These are phyloP conservation scores for Echites panduratus DNA, from an alignment of 257 asterid genomes.

Conservation along the genomic window DNA sequence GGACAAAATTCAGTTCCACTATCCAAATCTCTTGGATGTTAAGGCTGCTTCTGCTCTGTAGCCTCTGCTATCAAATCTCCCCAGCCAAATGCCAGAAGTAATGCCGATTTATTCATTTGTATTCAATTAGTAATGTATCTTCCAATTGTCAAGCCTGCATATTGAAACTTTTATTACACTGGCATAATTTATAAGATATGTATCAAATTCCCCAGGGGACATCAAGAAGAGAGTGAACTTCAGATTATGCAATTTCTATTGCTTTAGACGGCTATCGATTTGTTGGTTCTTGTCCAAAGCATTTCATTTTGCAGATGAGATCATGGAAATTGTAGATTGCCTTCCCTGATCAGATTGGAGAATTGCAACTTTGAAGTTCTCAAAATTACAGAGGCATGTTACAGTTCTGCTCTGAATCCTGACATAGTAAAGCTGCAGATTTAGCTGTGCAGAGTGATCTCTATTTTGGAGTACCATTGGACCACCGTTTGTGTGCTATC, in stretches of 20 bases:
- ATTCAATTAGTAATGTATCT: not conserved
- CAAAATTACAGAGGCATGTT: too few species aligned
- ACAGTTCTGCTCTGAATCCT: not conserved
- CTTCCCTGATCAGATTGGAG: not conserved
- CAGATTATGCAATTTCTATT: not conserved
- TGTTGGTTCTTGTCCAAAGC: not conserved
- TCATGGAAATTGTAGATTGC: not conserved
- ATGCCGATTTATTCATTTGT: not conserved
- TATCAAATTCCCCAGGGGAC: not conserved
- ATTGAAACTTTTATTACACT: too few species aligned
- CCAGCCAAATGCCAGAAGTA: not conserved
- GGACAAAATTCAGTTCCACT: conserved; percentile 39
- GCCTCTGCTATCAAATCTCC: not conserved
- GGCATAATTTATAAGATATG: not conserved
- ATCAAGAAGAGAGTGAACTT: not conserved
- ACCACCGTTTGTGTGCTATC: conserved; percentile 4
- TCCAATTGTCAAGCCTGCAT: not conserved
- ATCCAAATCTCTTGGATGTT: conserved; percentile 65
- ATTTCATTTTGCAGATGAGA: not conserved
- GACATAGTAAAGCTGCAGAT: not conserved
- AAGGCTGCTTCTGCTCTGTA: conserved; percentile 16
- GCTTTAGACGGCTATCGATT: too few species aligned
- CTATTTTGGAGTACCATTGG: conserved; percentile 19
- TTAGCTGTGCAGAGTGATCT: not conserved
- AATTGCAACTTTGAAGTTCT: too few species aligned